Conservation (phyloP, 2,329 filamentous ascomycete species). For the Beauveria brongniartii region DNA sequence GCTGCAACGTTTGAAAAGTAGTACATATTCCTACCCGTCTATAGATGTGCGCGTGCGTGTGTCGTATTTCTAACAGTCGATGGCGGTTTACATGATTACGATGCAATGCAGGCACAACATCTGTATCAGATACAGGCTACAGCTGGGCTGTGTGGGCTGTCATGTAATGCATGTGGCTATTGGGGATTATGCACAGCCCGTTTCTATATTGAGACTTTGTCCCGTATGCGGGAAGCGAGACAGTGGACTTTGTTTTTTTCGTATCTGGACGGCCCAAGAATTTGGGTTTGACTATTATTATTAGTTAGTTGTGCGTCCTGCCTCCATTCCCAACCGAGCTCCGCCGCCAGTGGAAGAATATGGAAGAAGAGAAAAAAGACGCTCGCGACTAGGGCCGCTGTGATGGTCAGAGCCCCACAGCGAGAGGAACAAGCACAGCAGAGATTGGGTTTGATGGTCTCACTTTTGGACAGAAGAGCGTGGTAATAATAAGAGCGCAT, state of each 20-base stretch:
- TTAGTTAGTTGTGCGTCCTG: not conserved
- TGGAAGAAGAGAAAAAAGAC: not conserved
- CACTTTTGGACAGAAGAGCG: not conserved
- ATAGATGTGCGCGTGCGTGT: too few relatives aligned
- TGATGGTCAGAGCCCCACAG: not conserved
- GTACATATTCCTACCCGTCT: not conserved
- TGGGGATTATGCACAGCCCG: slow-evolving; percentile 3
- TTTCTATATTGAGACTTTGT: slow-evolving; percentile 7
- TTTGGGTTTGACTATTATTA: not conserved
- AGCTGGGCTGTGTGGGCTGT: not conserved
- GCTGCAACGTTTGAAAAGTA: not conserved
- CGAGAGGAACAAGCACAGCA: not conserved
- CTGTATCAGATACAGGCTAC: slow-evolving; percentile 3
- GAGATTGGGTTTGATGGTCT: not conserved
- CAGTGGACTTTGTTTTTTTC: not conserved
- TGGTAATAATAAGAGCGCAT: not conserved
- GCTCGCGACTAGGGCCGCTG: not conserved
- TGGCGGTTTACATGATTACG: not conserved
- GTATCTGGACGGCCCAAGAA: not conserved
- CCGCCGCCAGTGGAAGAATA: not conserved
- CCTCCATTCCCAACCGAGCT: not conserved
- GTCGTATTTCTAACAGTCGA: not conserved
- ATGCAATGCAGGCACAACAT: not conserved
- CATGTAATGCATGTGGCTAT: not conserved
- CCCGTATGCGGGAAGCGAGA: not conserved